Evolutionary conservation across 352 stramenopile genomes (phyloP).

Genomic region (Phytophthora podocarpi): DNA sequence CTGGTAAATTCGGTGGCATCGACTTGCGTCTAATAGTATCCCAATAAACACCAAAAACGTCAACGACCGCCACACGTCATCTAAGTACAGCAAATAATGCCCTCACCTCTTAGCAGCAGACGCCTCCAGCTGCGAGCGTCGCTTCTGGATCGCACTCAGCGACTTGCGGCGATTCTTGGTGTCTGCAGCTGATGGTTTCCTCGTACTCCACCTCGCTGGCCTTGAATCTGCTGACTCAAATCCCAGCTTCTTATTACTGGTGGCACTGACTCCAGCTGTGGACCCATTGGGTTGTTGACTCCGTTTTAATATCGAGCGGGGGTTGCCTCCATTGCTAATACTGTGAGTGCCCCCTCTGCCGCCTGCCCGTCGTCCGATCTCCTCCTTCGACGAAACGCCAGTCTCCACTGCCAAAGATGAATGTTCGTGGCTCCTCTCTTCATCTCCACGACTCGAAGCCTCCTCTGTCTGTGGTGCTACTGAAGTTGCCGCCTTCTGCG

Average conservation of each 20-base stretch:
- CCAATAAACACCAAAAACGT: neutral
- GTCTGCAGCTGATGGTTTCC: conserved; percentile 32
- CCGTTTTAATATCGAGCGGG: conserved; percentile 22
- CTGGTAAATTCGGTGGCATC: conserved; percentile 15
- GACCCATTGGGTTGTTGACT: conserved; percentile 4
- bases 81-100: neutral
- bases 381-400: neutral
- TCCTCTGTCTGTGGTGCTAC: neutral
- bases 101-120: conserved; percentile 28
- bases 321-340: conserved; percentile 2
- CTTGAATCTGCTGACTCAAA: conserved; percentile 59
- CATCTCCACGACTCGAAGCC: neutral
- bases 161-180: conserved; percentile 45
- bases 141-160: conserved; percentile 36
- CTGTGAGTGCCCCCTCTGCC: neutral
- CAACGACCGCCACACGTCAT: neutral
- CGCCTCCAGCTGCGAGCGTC: conserved; percentile 30
- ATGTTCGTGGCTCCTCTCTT: neutral
- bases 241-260: conserved; percentile 29
- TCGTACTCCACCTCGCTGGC: conserved; percentile 49
- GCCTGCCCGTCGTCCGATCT: neutral
- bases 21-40: conserved; percentile 30
- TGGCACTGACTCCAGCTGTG: neutral
- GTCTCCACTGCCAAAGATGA: neutral
- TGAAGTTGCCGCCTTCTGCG: neutral